Percentiles rank a stretch among this genome's conserved stretches.
These are phyloP conservation scores for Yarrowia sp. DNA, from an alignment of 805 yeast species.

Conservation along the genomic window DNA sequence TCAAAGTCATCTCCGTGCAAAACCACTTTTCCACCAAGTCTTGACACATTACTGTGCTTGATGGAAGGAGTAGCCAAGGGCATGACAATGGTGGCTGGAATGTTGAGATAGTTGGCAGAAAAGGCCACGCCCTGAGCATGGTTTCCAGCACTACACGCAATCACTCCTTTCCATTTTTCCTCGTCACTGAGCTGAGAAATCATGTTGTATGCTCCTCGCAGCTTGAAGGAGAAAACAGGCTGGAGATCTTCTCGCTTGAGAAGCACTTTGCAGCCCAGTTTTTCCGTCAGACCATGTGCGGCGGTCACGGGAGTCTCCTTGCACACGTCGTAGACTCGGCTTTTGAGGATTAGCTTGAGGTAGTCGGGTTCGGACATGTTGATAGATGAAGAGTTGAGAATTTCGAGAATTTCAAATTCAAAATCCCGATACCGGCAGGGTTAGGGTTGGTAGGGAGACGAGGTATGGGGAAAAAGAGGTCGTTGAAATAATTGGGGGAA, in stretches of 20 bases:
- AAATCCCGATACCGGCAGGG: slow-evolving; percentile 4
- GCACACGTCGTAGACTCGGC: slow-evolving; percentile 92
- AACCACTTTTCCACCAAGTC: slow-evolving; percentile 93
- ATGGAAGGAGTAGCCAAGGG: slow-evolving; percentile 96
- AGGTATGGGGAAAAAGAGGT: background rate
- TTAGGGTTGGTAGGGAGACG: background rate
- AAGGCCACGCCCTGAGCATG: slow-evolving; percentile 99
- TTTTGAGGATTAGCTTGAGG: slow-evolving; percentile 81
- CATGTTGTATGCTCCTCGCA: slow-evolving; percentile 98
- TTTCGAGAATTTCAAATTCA: background rate
- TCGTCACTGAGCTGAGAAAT: slow-evolving; percentile 70
- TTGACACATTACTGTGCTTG: slow-evolving; percentile 83
- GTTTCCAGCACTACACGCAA: slow-evolving; percentile 98
- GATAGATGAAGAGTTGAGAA: background rate
- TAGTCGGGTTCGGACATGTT: slow-evolving; percentile 64
- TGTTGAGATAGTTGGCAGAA: slow-evolving; percentile 77
- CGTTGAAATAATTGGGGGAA: no score
- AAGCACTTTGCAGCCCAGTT: slow-evolving; percentile 68
- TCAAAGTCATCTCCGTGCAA: slow-evolving; percentile 92
- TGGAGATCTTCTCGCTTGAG: slow-evolving; percentile 89
- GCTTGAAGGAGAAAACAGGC: slow-evolving; percentile 93
- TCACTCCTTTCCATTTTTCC: slow-evolving; percentile 74
- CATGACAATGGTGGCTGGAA: slow-evolving; percentile 97
- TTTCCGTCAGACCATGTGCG: slow-evolving; percentile 71
- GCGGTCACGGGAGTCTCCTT: slow-evolving; percentile 81